Percentiles rank a stretch among this genome's conserved stretches.
phyloP scores from a whole-genome alignment of 352 stramenopile species.

The Pythium apleroticum region DNA sequence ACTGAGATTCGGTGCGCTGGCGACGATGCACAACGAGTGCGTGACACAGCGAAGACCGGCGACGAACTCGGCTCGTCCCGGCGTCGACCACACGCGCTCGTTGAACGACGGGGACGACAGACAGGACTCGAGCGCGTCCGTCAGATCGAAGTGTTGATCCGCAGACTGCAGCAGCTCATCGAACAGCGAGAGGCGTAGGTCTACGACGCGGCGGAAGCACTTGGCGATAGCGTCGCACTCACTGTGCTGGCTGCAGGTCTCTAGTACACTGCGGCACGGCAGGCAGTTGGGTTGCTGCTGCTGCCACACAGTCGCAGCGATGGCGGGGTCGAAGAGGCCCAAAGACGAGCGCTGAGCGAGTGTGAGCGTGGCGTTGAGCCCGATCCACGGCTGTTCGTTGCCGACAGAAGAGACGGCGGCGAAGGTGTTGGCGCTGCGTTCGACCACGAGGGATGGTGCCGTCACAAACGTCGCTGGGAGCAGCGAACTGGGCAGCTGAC shows the following conservation, averaged over 20 bases:
- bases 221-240: constrained; percentile 19
- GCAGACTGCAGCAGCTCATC: constrained; percentile 6
- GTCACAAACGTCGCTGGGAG: neutral
- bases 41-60: constrained; percentile 9
- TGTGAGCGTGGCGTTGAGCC: neutral
- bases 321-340: neutral
- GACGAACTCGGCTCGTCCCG: constrained; percentile 11
- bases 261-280: constrained; percentile 2
- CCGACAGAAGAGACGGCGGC: neutral
- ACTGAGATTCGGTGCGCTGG: neutral
- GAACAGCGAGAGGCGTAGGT: neutral
- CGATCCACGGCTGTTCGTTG: neutral
- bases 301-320: neutral
- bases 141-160: constrained; percentile 3
- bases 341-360: constrained; percentile 3
- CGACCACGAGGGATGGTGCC: neutral
- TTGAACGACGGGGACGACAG: constrained; percentile 3
- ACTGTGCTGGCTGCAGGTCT: constrained; percentile 5
- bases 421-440: neutral
- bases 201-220: constrained; percentile 8
- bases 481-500: neutral
- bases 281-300: constrained; percentile 9
- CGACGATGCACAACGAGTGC: constrained; percentile 1
- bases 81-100: constrained; percentile 9
- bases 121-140: constrained; percentile 3